Base-by-base conservation (phyloP, 2,329 filamentous ascomycete genomes). In the Paraconiothyrium sp. region DNA sequence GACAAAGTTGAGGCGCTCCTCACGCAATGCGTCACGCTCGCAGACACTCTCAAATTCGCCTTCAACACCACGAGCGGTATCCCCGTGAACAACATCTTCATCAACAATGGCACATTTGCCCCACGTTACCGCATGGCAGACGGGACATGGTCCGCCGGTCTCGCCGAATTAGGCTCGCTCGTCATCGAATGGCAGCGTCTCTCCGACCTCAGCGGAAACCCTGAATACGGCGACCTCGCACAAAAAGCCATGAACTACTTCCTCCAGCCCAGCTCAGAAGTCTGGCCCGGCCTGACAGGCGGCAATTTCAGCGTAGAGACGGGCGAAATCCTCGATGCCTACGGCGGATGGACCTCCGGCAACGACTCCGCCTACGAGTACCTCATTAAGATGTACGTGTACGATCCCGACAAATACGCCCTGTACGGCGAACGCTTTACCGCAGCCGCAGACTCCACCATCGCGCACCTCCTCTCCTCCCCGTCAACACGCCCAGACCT, bases 121-220 rank as follows among this genome's bases (percentile, higher is more conserved):
- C 83, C 84, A 48, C 79, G 84, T 0, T 79, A 75, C 0, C 49
- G 59, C n/a, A 70, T 70, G 39, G 67, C 65, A 22, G 55, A 70
- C 37, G 71, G 66, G 3, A 67, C 61, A 4, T 65, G 67, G 14
- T 86, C 83, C 9, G 94, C 92, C 73, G 89, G 89, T 10, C 79
- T 94, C 37, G 92, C 92, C 34, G 90, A 89, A 7, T 86, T 88
- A 22, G 92, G 92, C 20, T 92, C 90, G 0, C 80, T 95, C 35
- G 87, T 93, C 0, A 83, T 95, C 0, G 92, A 95, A 78, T 94
- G 91, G 91, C 92, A 90, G 6, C 89, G 85, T 8, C 83, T 95
- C 13, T 91, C 89, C 37, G 91, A 94, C 73, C 76, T 94, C 56
- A 91, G 89, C 0, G 88, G 88, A 1, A 82, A 93, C 67, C 64